Base-by-base conservation (phyloP, 805 yeast species). In the Babjeviella inositovora region DNA sequence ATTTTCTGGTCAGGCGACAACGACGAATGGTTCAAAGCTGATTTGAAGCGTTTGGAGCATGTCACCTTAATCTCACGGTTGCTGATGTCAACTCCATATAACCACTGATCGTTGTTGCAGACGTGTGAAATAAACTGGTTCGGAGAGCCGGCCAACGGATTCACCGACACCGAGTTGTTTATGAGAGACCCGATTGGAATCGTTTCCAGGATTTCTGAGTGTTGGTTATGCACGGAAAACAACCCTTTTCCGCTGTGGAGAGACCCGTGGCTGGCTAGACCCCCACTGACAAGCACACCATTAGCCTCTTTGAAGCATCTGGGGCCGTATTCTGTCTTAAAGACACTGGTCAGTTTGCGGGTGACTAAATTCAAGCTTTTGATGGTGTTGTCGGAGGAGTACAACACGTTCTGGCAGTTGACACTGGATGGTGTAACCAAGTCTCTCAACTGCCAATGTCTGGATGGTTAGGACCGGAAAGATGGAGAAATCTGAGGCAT, bases 391-490 rank as follows among this genome's bases (percentile, higher is more conserved):
- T 68, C 67, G 28, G 52, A 53, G 1, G 84, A 72, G 40, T 71
- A 79, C 27, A 62, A 57, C 6, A 77, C 50, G 20, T 55, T 54
- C 29, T 61, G 39, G 30, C 57, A 44, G 26, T 42, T 27, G 22
- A 36, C 30, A 26, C 72, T 42, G 10, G 56, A 48, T 9, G 63
- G 60, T 32, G 70, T 64, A 5, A 82, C 52, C 37, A 82, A 56
- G 38, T 82, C 87, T 17, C 92, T 56, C 15, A 82, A 53, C 43
- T 81, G 94, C 93, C 93, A 82, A 50, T 81, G 70, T 24, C 56
- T 55, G 20, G 45, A 10, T 11, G 7, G 18, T 5, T 10, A n/a
- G 12, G 18, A 13, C 13, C 14, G 22, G 13, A 13, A 10, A 17
- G n/a, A n/a, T n/a, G n/a, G 8, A 20, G 14, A 23, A 15, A 17